Base-by-base conservation (phyloP, 164 flowering plant species). In the Chimonanthus praecox region DNA sequence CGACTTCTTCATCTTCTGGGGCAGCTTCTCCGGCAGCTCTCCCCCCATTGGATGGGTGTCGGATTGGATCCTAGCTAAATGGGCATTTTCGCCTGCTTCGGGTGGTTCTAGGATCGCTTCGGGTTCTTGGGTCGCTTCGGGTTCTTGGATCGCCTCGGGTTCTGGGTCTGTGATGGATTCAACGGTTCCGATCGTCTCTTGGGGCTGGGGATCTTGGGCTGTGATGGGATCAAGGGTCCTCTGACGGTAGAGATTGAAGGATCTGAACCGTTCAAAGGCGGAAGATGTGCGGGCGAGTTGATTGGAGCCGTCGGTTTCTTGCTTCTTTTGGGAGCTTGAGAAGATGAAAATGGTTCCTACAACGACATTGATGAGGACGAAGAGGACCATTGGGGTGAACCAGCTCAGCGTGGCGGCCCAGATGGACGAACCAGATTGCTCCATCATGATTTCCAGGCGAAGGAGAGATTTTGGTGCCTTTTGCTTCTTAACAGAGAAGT, bases 351-450 rank as follows among this genome's bases (percentile, higher is more conserved):
- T 85, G 66, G 90, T 82, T 44, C 79, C 89, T 71, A 92, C 84
- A 62, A 81, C 70, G 70, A 89, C 71, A 80, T 90, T 90, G 69
- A 90, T 68, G 69, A 89, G 47, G 75, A 89, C 68, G 80, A 92
- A 90, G 62, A 92, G 90, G 18, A 83, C 78, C 3, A 88, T 68
- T 0, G 95, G 92, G 0, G 95, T 90, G 65, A 85, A 80, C 95
- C 91, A 92, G 80, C 85, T 82, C 50, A 58, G 49, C 79, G 78
- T 68, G 4, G 75, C 65, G 16, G 76, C 69, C 83, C 80, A 68
- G 50, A 68, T 68, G 76, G 62, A 77, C 71, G 48, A 77, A 33
- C 33, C 33, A 33, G 33, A 33, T 33, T 33, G 33, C 33, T 33
- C 33, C 33, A 33, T 33, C 33, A 33, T 33, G 33, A 33, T 33